Base-by-base conservation (phyloP, 345 rosid genomes). In the Syzygium aromaticum region DNA sequence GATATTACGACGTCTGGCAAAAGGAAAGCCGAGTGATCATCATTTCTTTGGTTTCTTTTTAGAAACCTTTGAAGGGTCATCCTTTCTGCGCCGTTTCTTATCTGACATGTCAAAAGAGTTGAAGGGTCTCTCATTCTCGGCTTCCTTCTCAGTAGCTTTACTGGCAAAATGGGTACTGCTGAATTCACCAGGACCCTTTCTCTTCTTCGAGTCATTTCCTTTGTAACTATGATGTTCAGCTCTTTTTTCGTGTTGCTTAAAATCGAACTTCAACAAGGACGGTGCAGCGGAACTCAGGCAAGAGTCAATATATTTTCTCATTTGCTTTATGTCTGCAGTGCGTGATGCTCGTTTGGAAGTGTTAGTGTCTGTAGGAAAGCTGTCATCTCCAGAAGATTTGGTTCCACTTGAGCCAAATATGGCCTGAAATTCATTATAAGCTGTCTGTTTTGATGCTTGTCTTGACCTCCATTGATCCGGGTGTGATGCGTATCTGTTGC, bases 391-490 rank as follows among this genome's bases (percentile, higher is more conserved):
- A 86, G 89, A 89, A 52, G 91, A 82, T 85, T 89, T 93, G 84
- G 90, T 78, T 89, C 93, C 93, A 85, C 87, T 85, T 33, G 96
- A 91, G 84, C 99, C 99, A 89, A 98, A 98, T 83, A 94, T 85
- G 64, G 93, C 92, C 87, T 63, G 87, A 86, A 94, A 98, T 14
- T 96, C 95, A 17, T 94, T 89, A 91, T 93, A 96, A 87, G 95
- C 88, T 16, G 95, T 93, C 89, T 96, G 95, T 92, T 96, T 98
- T 14, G 97, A 92, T 90, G 90, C 93, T 91, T 94, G 99, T 90
- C 88, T 96, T 54, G 92, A 91, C 92, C 91, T 95, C 99, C 99
- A 98, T 86, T 92, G 95, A 84, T 94, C 96, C 84, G 96, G 94
- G 87, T 91, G 90, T 54, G 89, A 88, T 64, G 95, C 94, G 89